phyloP scores from a whole-genome alignment of 495 filamentous ascomycete species.

The Penicillium subrubescens region DNA sequence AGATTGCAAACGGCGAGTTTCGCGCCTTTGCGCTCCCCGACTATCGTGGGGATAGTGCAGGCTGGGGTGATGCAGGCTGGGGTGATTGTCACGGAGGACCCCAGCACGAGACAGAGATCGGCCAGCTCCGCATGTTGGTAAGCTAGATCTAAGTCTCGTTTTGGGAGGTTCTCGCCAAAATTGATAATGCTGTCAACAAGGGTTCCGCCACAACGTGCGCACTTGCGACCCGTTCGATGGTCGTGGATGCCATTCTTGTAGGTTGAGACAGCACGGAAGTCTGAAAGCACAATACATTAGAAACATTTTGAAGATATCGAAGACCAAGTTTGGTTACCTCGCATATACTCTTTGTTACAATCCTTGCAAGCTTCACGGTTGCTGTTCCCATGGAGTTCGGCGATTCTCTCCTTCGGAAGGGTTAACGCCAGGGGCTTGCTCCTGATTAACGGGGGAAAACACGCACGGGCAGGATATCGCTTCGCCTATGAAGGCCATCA shows the following conservation, averaged over 20 bases:
- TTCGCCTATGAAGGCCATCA: neutral
- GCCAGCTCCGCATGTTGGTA: conserved; percentile 5
- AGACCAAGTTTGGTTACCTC: neutral
- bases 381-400: neutral
- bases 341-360: neutral
- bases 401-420: neutral
- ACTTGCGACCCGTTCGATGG: conserved; percentile 10
- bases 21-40: conserved; percentile 1
- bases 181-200: conserved; percentile 5
- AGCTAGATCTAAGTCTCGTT: neutral
- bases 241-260: conserved; percentile 5
- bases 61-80: conserved; percentile 4
- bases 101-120: conserved; percentile 7
- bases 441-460: neutral
- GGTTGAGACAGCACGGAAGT: neutral
- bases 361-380: neutral
- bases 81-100: conserved; percentile 1
- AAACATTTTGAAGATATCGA: neutral
- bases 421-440: neutral
- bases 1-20: conserved; percentile 12
- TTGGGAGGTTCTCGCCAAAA: neutral
- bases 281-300: neutral
- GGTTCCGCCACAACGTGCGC: conserved; percentile 1
- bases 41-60: neutral
- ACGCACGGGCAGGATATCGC: neutral